Conservation (phyloP, 2,329 filamentous ascomycete genomes). For the Pyricularia grisea region DNA sequence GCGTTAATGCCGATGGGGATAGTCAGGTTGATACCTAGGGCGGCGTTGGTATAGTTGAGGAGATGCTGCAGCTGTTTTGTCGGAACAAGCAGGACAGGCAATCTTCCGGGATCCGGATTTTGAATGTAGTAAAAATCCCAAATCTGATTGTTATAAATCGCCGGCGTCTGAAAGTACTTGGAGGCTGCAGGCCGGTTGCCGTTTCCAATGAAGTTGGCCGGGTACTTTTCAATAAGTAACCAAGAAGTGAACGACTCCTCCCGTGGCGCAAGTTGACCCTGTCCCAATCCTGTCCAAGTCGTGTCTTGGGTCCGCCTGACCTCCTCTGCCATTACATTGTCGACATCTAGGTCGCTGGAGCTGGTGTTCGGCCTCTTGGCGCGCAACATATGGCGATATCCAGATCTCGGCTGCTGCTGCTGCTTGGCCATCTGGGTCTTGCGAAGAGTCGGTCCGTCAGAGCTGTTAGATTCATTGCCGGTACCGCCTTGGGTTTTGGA, state of each 20-base stretch:
- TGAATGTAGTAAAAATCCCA: conserved; percentile 75
- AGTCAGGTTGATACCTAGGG: conserved; percentile 40
- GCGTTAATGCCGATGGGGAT: conserved; percentile 46
- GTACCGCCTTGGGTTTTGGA: neutral
- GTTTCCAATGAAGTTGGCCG: conserved; percentile 47
- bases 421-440: neutral
- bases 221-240: conserved; percentile 46
- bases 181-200: conserved; percentile 36
- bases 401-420: conserved; percentile 4
- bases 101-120: conserved; percentile 28
- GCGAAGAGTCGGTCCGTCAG: neutral
- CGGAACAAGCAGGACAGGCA: conserved; percentile 57
- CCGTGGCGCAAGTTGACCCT: conserved; percentile 17
- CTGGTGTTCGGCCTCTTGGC: neutral
- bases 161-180: conserved; percentile 44
- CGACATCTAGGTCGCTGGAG: conserved; percentile 4
- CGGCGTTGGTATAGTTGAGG: conserved; percentile 53
- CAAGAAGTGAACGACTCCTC: conserved; percentile 34
- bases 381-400: conserved; percentile 1
- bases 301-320: conserved; percentile 4
- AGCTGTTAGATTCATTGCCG: neutral
- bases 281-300: conserved; percentile 12
- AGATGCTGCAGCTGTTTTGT: conserved; percentile 56
- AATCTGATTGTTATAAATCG: conserved; percentile 45
- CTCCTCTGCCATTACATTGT: neutral